A percentile compares a stretch with the other conserved stretches of the same genome.
phyloP scores from a whole-genome alignment of 441 rosid genomes.

The Mallotus japonicus region DNA sequence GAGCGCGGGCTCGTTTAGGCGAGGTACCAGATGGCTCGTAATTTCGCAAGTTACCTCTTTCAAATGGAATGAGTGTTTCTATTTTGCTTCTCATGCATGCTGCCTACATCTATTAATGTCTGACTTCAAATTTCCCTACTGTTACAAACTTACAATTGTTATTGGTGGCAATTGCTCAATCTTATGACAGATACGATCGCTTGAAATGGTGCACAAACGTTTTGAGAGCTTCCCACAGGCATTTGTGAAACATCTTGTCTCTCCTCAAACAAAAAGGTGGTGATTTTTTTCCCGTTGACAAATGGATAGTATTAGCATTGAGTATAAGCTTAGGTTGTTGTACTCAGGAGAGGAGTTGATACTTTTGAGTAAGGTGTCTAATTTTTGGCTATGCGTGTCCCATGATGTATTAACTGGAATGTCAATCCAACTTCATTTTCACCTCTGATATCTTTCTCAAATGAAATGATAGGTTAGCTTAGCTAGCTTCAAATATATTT shows the following conservation, averaged over 20 bases:
- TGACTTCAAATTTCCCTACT: slow-evolving; percentile 5
- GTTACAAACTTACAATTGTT: neutral
- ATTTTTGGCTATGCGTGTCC: neutral
- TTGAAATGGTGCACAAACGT: slow-evolving; percentile 98
- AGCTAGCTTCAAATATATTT: neutral
- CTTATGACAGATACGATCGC: slow-evolving; percentile 72
- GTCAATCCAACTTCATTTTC: neutral
- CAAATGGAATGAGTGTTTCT: neutral
- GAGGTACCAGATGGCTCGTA: slow-evolving; percentile 56
- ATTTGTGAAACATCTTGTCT: slow-evolving; percentile 84
- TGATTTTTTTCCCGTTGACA: slow-evolving; percentile 11
- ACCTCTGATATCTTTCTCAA: neutral
- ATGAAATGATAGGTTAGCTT: neutral
- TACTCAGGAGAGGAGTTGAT: neutral
- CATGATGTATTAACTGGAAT: neutral
- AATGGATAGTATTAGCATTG: neutral
- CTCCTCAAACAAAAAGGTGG: slow-evolving; percentile 62
- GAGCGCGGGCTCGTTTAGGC: slow-evolving; percentile 96
- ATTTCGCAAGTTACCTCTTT: slow-evolving; percentile 8
- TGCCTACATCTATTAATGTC: neutral
- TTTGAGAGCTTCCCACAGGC: slow-evolving; percentile 98
- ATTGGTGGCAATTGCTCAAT: slow-evolving; percentile 10
- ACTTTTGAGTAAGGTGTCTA: neutral
- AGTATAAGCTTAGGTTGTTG: slow-evolving; percentile 3
- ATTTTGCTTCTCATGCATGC: neutral